Percentiles rank a stretch among this genome's conserved stretches.
Conservation (phyloP, 306 rosid genomes). For the Adenanthera pavonina region DNA sequence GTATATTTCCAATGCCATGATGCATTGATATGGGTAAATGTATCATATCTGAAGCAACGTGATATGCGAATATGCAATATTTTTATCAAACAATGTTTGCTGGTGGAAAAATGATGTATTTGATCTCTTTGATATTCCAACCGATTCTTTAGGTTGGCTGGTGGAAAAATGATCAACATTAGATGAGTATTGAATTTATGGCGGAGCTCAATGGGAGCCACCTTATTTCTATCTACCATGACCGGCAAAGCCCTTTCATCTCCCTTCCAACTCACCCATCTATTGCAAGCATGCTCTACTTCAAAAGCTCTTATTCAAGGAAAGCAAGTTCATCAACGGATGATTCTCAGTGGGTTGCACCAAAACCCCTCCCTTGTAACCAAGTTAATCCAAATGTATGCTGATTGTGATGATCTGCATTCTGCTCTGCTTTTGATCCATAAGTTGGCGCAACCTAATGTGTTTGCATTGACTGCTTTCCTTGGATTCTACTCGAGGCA, state of each 20-base stretch:
- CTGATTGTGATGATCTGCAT: slow-evolving; percentile 46
- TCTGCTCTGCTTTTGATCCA: slow-evolving; percentile 39
- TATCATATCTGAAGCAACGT: not conserved
- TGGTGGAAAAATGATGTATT: too few relatives aligned
- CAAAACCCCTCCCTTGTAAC: slow-evolving; percentile 44
- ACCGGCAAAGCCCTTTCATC: slow-evolving; percentile 8
- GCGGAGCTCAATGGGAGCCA: slow-evolving; percentile 24
- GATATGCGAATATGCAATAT: not conserved
- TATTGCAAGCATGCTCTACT: slow-evolving; percentile 48
- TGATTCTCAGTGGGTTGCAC: slow-evolving; percentile 35
- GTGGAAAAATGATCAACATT: not conserved
- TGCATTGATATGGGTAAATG: not conserved
- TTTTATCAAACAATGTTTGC: not conserved
- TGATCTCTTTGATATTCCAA: too few relatives aligned
- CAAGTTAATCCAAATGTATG: slow-evolving; percentile 55
- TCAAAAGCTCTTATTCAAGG: slow-evolving; percentile 49
- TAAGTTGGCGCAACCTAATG: slow-evolving; percentile 47
- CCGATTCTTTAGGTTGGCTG: too few relatives aligned
- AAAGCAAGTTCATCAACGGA: slow-evolving; percentile 49
- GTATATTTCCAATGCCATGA: not conserved
- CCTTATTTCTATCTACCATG: slow-evolving; percentile 26
- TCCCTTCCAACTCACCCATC: slow-evolving; percentile 34
- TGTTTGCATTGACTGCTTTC: slow-evolving; percentile 56
- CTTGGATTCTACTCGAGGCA: slow-evolving; percentile 50
- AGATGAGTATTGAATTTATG: slow-evolving; percentile 39